phyloP scores from a whole-genome alignment of 164 flowering plant species.

The Cinnamomum micranthum region DNA sequence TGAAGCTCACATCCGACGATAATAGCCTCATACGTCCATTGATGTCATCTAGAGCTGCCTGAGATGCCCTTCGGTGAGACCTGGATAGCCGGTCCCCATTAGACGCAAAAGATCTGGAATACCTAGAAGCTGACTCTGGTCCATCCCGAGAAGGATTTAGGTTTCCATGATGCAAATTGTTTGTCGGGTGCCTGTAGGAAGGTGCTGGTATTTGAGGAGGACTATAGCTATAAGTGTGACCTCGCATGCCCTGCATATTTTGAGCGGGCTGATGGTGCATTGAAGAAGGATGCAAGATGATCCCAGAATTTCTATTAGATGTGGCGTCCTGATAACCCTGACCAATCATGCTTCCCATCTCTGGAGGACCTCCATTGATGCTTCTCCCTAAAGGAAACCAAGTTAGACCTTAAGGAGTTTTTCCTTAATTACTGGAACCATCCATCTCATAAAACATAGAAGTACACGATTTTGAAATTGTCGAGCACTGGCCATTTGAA shows the following conservation, averaged over 20 bases:
- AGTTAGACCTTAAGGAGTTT: neutral
- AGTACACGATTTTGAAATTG: neutral
- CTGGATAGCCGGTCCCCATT: slow-evolving; percentile 46
- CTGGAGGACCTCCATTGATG: slow-evolving; percentile 40
- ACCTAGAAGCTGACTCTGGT: slow-evolving; percentile 36
- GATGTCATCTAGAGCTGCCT: slow-evolving; percentile 36
- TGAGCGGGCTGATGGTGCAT: slow-evolving; percentile 35
- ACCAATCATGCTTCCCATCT: slow-evolving; percentile 30
- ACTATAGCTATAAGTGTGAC: slow-evolving; percentile 31
- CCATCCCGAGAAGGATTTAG: slow-evolving; percentile 31
- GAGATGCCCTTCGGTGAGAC: slow-evolving; percentile 40
- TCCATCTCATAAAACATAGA: neutral
- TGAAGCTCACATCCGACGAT: slow-evolving; percentile 49
- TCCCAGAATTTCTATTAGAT: slow-evolving; percentile 33
- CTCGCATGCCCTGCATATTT: slow-evolving; percentile 39
- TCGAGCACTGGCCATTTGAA: neutral
- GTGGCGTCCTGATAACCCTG: slow-evolving; percentile 44
- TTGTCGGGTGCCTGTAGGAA: slow-evolving; percentile 30
- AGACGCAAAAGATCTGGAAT: slow-evolving; percentile 35
- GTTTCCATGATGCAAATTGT: slow-evolving; percentile 19
- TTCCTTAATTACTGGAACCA: neutral
- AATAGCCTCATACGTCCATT: slow-evolving; percentile 46
- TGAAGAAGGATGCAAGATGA: slow-evolving; percentile 40
- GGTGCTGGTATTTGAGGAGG: slow-evolving; percentile 43
- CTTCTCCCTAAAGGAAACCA: slow-evolving; percentile 29